A percentile compares a stretch with the other conserved stretches of the same genome.
phyloP scores from a whole-genome alignment of 805 yeast species.

The Pichia ethanolica region DNA sequence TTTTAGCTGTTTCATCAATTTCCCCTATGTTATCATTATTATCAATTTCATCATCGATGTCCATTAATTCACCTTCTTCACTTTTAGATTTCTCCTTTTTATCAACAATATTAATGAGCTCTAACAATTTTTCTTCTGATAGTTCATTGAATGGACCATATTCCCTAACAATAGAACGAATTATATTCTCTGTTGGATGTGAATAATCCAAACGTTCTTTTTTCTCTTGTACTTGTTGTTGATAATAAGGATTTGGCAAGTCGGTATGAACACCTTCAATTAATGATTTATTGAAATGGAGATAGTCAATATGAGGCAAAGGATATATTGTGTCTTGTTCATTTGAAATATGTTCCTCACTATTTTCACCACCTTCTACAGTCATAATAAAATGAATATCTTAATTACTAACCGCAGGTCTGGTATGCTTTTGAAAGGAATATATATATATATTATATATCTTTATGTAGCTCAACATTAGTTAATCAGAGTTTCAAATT shows the following conservation, averaged over 20 bases:
- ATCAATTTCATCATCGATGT: not conserved
- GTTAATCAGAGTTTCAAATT: too few relatives aligned
- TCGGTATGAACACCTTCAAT: slow-evolving; percentile 9
- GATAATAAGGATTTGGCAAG: slow-evolving; percentile 11
- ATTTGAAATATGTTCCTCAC: too few relatives aligned
- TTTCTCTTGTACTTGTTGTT: not conserved
- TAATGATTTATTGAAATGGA: slow-evolving; percentile 8
- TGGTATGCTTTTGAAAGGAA: too few relatives aligned
- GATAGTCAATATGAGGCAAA: not conserved
- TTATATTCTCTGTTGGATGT: slow-evolving; percentile 13
- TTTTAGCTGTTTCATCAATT: not conserved
- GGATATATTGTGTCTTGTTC: not conserved
- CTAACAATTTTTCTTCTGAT: slow-evolving; percentile 45
- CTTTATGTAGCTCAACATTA: too few relatives aligned
- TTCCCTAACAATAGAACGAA: slow-evolving; percentile 12
- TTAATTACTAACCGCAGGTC: too few relatives aligned
- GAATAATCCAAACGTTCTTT: slow-evolving; percentile 11
- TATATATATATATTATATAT: too few relatives aligned
- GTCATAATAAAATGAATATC: too few relatives aligned
- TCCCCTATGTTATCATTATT: not conserved
- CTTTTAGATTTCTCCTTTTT: slow-evolving; percentile 10
- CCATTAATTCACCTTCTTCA: slow-evolving; percentile 15
- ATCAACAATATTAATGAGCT: slow-evolving; percentile 33
- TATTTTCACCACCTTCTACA: too few relatives aligned
- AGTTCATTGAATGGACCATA: slow-evolving; percentile 43